Base-by-base conservation (phyloP, 2,329 filamentous ascomycete species). In the Penicillium palitans region DNA sequence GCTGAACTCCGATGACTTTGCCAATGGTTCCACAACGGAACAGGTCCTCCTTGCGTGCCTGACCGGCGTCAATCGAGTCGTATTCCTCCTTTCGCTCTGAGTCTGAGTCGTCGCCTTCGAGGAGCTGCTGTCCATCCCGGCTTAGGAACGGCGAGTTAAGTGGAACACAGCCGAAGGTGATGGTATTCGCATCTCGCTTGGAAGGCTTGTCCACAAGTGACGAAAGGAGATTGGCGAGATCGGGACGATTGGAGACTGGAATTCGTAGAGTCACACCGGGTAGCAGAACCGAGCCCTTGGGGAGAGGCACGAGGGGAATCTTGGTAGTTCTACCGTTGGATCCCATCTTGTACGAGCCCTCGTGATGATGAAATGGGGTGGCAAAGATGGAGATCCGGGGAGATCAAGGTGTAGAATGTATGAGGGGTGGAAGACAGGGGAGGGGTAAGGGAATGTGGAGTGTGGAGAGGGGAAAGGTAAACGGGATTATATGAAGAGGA, bases 151-250 rank as follows among this genome's bases (percentile, higher is more conserved):
- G 87, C 50, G 91, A 95, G 63, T 83, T 88, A 60, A 97, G 81
- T 21, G 95, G 95, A 55, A 98, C 87, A 74, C 93, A 98, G 53
- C 90, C 91, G 64, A 98, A 87, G 9, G 90, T 87, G 66, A 96
- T 86, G 65, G 86, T 82, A 61, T 83, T 84, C 29, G 86, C 84
- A 65, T 88, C 81, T 2, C 80, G 84, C 68, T 87, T 88, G 25
- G 57, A 57, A 46, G 88, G 87, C 66, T 87, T 87, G 69, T 90
- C 90, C 76, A 96, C 93, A 60, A 96, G 85, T 66, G 89, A 88
- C 21, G 92, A 90, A 57, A 99, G 86, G 45, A 98, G 85, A 51
- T 93, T 90, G 53, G 91, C 89, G 65, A 98, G 89, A 76, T 98
- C 95, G 65, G 91, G 87, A 52, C 93, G 90, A 74, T 88, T 87